phyloP scores from a whole-genome alignment of 2,329 filamentous ascomycete species.

The Blumeria hordei region DNA sequence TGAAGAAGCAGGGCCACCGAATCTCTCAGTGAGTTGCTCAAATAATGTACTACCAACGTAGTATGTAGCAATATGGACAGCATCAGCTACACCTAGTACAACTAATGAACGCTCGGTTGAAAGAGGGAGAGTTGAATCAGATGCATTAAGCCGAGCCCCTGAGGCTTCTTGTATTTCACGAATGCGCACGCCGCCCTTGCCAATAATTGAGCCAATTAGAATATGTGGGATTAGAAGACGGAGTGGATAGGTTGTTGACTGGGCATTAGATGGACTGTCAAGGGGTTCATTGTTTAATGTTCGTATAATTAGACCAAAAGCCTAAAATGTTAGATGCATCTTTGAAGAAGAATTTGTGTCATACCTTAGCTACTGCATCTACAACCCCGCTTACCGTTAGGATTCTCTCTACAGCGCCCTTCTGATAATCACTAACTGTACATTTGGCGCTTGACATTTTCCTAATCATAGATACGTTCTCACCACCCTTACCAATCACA shows the following conservation, averaged over 20 bases:
- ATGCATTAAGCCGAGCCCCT: slow-evolving; percentile 86
- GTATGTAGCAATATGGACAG: slow-evolving; percentile 95
- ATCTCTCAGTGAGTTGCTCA: slow-evolving; percentile 90
- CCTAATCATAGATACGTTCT: slow-evolving; percentile 94
- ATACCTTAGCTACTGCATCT: slow-evolving; percentile 86
- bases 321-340: slow-evolving; percentile 24
- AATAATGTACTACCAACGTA: slow-evolving; percentile 96
- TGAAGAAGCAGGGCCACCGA: slow-evolving; percentile 87
- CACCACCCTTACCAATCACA: slow-evolving; percentile 93
- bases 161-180: slow-evolving; percentile 97
- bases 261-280: slow-evolving; percentile 63
- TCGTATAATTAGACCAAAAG: slow-evolving; percentile 92
- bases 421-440: slow-evolving; percentile 94
- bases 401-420: slow-evolving; percentile 91
- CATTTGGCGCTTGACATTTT: slow-evolving; percentile 92
- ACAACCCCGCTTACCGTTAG: slow-evolving; percentile 91
- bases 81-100: slow-evolving; percentile 90
- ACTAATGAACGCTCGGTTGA: slow-evolving; percentile 96
- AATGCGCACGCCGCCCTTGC: slow-evolving; percentile 85
- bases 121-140: slow-evolving; percentile 76
- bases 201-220: slow-evolving; percentile 94
- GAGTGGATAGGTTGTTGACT: slow-evolving; percentile 92
- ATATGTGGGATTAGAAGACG: slow-evolving; percentile 90
- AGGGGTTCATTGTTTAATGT: slow-evolving; percentile 94
- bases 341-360: slow-evolving; percentile 9